Percentiles rank a stretch among this genome's conserved stretches.
phyloP scores from a whole-genome alignment of 352 stramenopile genomes.

The Phytophthora pseudosyringae region DNA sequence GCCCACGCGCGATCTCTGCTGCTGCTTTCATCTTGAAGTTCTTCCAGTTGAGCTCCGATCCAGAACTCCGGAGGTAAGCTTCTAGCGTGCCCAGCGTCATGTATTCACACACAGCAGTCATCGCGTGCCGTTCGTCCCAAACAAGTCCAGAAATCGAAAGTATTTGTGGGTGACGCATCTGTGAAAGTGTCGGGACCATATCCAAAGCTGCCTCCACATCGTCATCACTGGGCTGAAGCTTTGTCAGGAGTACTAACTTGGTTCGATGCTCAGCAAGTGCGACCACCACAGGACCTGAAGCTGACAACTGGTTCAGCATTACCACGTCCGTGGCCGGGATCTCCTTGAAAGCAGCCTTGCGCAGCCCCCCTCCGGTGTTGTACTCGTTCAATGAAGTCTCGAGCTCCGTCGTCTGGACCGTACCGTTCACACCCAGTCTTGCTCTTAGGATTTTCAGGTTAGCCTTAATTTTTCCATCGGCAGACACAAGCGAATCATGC shows the following conservation, averaged over 20 bases:
- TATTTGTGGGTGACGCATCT: conserved; percentile 74
- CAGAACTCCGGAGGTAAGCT: conserved; percentile 49
- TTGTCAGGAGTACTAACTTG: conserved; percentile 61
- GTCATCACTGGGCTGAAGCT: conserved; percentile 60
- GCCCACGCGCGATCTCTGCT: conserved; percentile 60
- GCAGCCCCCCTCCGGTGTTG: conserved; percentile 45
- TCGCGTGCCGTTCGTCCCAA: conserved; percentile 61
- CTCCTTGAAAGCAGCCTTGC: conserved; percentile 66
- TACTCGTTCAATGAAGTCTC: conserved; percentile 50
- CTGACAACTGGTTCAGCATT: conserved; percentile 48
- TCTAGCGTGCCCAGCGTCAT: conserved; percentile 78
- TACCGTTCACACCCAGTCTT: conserved; percentile 30
- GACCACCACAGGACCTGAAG: conserved; percentile 54
- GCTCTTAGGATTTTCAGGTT: conserved; percentile 46
- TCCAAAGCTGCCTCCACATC: conserved; percentile 61
- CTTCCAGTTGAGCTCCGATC: conserved; percentile 61
- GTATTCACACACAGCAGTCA: conserved; percentile 73
- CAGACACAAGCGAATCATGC: conserved; percentile 32
- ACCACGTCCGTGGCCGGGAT: conserved; percentile 52
- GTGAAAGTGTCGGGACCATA: conserved; percentile 63
- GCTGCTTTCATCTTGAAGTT: conserved; percentile 84
- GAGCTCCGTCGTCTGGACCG: conserved; percentile 33
- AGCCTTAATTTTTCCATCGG: conserved; percentile 51
- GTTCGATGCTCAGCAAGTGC: conserved; percentile 53
- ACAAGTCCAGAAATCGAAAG: conserved; percentile 68